Conservation (phyloP, 169 alveolate genomes). For the Amoebophrya sp. region DNA sequence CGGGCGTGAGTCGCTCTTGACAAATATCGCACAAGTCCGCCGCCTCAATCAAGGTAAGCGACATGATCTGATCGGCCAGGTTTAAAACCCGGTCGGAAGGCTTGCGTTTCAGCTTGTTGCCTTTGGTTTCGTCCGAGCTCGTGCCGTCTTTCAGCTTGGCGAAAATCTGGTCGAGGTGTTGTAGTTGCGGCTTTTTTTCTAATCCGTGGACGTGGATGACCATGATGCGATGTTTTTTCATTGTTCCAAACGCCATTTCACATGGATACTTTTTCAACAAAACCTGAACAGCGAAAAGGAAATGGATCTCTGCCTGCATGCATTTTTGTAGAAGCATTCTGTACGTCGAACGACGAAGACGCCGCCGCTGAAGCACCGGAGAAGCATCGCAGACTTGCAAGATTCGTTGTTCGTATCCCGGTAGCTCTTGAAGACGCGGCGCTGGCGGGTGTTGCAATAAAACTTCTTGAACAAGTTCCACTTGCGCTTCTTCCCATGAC, state of each 20-base stretch:
- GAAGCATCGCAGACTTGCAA: too few species aligned
- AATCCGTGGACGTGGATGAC: background rate
- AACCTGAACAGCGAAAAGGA: background rate
- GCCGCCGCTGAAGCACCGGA: too few species aligned
- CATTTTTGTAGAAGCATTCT: background rate
- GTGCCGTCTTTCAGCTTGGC: background rate
- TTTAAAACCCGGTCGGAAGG: conserved; percentile 56
- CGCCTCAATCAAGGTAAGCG: conserved; percentile 69
- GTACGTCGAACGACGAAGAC: background rate
- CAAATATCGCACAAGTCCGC: conserved; percentile 76
- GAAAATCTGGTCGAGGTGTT: background rate
- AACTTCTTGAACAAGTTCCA: too few species aligned
- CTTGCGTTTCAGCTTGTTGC: background rate
- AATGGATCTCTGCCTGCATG: background rate
- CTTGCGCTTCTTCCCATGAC: too few species aligned
- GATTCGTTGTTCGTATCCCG: too few species aligned
- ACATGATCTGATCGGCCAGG: conserved; percentile 68
- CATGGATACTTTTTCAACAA: background rate
- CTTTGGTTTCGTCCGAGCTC: background rate
- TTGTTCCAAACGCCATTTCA: too few species aligned
- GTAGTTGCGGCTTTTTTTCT: too few species aligned
- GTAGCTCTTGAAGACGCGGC: too few species aligned
- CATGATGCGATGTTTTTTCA: background rate
- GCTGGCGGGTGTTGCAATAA: too few species aligned
- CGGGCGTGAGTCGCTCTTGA: conserved; percentile 60